phyloP scores from a whole-genome alignment of 169 alveolate species.

The Pseudocohnilembus persalinus region DNA sequence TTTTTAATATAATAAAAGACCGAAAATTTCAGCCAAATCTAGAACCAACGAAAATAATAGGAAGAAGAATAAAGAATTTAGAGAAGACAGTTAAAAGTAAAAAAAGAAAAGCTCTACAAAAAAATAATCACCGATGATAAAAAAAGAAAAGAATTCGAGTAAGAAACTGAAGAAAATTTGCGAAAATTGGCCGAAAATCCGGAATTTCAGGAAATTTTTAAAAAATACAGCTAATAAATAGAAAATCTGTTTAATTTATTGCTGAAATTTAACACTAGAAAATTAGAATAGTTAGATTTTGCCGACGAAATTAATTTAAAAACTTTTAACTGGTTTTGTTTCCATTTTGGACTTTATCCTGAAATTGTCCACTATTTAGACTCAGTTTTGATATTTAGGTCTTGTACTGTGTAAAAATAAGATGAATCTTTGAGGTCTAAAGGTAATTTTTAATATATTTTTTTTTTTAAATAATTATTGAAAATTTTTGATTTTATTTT shows the following conservation, averaged over 20 bases:
- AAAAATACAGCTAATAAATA: conserved; percentile 12
- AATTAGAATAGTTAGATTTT: conserved; percentile 4
- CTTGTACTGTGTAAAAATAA: conserved; percentile 2
- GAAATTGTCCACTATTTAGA: conserved; percentile 22
- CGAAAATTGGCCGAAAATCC: conserved; percentile 1
- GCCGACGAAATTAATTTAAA: conserved; percentile 16
- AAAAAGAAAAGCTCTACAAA: conserved; percentile 21
- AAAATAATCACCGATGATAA: conserved; percentile 30
- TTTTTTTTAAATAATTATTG: neutral
- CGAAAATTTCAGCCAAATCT: neutral
- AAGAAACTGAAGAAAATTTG: conserved; percentile 26
- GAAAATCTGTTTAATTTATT: conserved; percentile 21
- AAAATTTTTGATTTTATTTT: neutral
- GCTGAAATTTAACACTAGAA: conserved; percentile 13
- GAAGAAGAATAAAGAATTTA: conserved; percentile 20
- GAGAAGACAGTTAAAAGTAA: neutral
- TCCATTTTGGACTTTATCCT: conserved; percentile 40
- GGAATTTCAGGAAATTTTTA: conserved; percentile 13
- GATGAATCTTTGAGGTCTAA: neutral
- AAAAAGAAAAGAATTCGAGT: conserved; percentile 30
- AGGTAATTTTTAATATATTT: conserved; percentile 16
- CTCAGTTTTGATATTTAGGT: conserved; percentile 2
- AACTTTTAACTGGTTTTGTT: conserved; percentile 46
- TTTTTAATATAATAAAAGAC: too few relatives aligned
- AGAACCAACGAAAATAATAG: conserved; percentile 23